Base-by-base conservation (phyloP, 805 yeast genomes). In the Yarrowia bubula region DNA sequence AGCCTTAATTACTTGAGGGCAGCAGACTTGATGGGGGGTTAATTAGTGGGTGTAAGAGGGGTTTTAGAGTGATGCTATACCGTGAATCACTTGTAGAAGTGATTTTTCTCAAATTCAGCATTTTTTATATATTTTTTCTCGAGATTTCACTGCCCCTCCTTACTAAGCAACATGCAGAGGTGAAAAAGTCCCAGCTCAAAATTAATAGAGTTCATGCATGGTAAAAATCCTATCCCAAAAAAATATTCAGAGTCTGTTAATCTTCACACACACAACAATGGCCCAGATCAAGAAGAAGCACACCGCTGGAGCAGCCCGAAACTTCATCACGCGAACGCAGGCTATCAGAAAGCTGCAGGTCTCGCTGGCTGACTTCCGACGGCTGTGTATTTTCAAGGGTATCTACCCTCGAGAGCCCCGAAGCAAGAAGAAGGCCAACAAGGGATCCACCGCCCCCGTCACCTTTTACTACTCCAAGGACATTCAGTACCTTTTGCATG, bases 331-430 rank as follows among this genome's bases (percentile, higher is more conserved):
- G 51, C 85, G 99, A 78, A 88, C 97, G 0, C 97, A 91, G 76
- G 99, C 99, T 5, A 88, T 95, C 58, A 87, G 88, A 77, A 91
- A 88, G 75, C 80, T 95, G 68, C 99, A 95, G 78, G 88, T 95
- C 33, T 89, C 98, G 2, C 81, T 95, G 58, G 98, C 98, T 11
- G 99, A 95, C 78, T 95, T 95, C 84, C 75, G 81, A 79, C 86
- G 99, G 73, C 83, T 95, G 74, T 95, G 99, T 83, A 95, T 95
- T 75, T 91, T 95, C 83, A 95, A 95, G 77, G 99, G 99, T 62
- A 92, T 95, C 69, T 95, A 91, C 75, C 99, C 99, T 64, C 85
- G 99, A 75, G 98, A 92, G 75, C 98, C 98, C 53, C 82, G 92
- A 71, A 91, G 90, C 78, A 95, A 92, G 80, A 91, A 89, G 85